Conservation (phyloP, 2,329 filamentous ascomycete species). For the Alternaria consortialis region DNA sequence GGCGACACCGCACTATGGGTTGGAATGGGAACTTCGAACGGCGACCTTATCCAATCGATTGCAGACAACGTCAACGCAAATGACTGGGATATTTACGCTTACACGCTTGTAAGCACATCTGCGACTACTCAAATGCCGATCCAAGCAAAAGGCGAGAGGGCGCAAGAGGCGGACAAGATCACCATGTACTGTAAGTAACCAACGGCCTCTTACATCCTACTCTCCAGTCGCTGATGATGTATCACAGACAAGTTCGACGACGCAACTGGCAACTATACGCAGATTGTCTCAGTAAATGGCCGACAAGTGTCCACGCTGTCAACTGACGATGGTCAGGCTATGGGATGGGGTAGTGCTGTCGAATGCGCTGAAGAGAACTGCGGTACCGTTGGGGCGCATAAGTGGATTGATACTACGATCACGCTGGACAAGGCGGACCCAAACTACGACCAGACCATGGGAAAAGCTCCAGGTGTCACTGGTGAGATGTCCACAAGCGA, state of each 20-base stretch:
- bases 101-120: slow-evolving; percentile 50
- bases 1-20: slow-evolving; percentile 56
- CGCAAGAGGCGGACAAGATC: slow-evolving; percentile 43
- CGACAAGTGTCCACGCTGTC: slow-evolving; percentile 55
- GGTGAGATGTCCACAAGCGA: slow-evolving; percentile 54
- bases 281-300: slow-evolving; percentile 52
- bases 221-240: not conserved
- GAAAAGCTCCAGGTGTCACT: slow-evolving; percentile 52
- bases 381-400: slow-evolving; percentile 53
- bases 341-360: slow-evolving; percentile 57
- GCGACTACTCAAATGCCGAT: slow-evolving; percentile 45
- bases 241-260: slow-evolving; percentile 52
- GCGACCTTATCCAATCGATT: slow-evolving; percentile 61
- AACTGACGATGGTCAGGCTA: slow-evolving; percentile 55
- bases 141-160: slow-evolving; percentile 40
- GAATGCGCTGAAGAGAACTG: slow-evolving; percentile 54
- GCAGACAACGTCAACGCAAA: slow-evolving; percentile 30
- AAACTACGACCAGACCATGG: slow-evolving; percentile 52
- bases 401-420: slow-evolving; percentile 55
- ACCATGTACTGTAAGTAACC: slow-evolving; percentile 52
- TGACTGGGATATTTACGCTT: slow-evolving; percentile 55
- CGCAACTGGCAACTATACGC: slow-evolving; percentile 53
- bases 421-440: slow-evolving; percentile 47
- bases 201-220: not conserved
- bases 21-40: slow-evolving; percentile 61